Evolutionary conservation across 352 stramenopile species (phyloP).

Genomic region (Pythium graminicola): DNA sequence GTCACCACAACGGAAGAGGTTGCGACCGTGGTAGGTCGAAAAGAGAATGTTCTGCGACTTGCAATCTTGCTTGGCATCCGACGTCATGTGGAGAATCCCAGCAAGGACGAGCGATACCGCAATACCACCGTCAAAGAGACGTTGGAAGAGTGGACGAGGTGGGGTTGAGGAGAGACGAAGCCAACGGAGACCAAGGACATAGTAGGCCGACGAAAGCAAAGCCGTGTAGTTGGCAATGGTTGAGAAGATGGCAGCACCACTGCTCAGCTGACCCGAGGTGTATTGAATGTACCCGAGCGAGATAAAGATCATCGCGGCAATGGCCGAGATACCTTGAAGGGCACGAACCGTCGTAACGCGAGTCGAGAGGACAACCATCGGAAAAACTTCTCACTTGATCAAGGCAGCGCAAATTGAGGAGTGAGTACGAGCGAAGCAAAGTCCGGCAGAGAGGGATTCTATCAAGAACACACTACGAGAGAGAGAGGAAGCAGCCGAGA

Average conservation of each 20-base stretch:
- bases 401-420: no score
- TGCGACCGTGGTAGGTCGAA: constrained; percentile 35
- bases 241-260: constrained; percentile 31
- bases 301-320: constrained; percentile 39
- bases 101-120: constrained; percentile 27
- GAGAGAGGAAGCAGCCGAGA: no score
- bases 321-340: constrained; percentile 25
- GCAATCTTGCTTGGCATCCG: constrained; percentile 30
- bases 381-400: no score
- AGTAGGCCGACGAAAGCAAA: constrained; percentile 32
- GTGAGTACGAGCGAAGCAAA: no score
- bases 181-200: constrained; percentile 25
- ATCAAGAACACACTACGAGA: no score
- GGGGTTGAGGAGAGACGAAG: constrained; percentile 15
- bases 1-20: constrained; percentile 38
- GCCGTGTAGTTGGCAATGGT: constrained; percentile 37
- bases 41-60: constrained; percentile 36
- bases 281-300: constrained; percentile 42
- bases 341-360: constrained; percentile 25
- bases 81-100: constrained; percentile 31
- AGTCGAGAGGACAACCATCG: no score
- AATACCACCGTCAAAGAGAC: constrained; percentile 25
- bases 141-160: constrained; percentile 29
- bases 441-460: no score
- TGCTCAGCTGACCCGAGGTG: constrained; percentile 31